Evolutionary conservation across 202 grass and related monocot genomes (phyloP).

Genomic region (Brachypodium distachyon): DNA sequence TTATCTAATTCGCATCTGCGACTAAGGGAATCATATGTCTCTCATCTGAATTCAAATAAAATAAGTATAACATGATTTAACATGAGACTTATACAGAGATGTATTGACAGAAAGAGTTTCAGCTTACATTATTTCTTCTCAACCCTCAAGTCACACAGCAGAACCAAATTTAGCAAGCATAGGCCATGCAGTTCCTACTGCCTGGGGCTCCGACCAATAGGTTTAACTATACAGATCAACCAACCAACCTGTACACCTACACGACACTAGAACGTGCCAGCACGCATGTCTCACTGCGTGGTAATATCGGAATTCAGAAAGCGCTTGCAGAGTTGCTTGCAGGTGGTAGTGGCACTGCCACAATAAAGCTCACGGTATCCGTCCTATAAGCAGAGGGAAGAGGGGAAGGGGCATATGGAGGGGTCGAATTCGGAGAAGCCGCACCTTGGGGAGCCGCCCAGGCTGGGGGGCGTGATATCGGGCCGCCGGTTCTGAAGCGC

Average conservation of each 20-base stretch:
- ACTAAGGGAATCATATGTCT: background rate
- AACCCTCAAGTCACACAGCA: background rate
- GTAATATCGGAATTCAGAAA: background rate
- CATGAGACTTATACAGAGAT: background rate
- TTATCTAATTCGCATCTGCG: background rate
- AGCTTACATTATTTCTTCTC: background rate
- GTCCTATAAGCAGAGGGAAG: background rate
- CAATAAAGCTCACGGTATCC: background rate
- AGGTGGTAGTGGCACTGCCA: background rate
- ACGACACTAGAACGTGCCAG: background rate
- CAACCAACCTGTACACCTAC: background rate
- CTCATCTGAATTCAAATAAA: background rate
- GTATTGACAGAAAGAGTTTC: background rate
- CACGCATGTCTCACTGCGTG: background rate
- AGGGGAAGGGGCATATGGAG: background rate
- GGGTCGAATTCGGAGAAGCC: background rate
- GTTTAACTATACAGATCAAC: background rate
- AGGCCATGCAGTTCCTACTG: background rate
- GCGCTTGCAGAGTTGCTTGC: background rate
- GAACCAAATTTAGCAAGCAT: background rate
- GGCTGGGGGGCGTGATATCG: background rate
- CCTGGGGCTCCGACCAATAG: background rate
- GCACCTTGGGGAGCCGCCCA: conserved; percentile 19
- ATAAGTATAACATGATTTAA: background rate
- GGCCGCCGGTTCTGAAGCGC: background rate